These are phyloP conservation scores for Oryza meridionalis DNA, from an alignment of 176 grass and related monocot genomes.

Conservation along the genomic window DNA sequence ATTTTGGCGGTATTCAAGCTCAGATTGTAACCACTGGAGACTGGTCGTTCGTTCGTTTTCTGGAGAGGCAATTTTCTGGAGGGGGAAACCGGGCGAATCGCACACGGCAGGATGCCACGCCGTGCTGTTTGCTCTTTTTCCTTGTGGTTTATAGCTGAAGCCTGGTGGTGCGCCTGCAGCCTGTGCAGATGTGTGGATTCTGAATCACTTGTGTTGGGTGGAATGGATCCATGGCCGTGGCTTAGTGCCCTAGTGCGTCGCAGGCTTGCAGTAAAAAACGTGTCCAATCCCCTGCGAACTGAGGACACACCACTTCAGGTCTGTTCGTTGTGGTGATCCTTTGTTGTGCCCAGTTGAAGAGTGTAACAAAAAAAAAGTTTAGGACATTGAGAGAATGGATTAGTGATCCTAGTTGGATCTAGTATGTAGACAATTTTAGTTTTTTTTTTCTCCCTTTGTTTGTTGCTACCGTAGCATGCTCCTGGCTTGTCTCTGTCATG, in stretches of 20 bases:
- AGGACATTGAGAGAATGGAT: neutral
- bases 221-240: slow-evolving; percentile 25
- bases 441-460: neutral
- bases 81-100: neutral
- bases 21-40: neutral
- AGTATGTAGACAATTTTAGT: neutral
- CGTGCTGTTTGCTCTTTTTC: slow-evolving; percentile 22
- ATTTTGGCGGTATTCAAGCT: neutral
- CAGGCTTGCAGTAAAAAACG: slow-evolving; percentile 39
- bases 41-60: neutral
- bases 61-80: slow-evolving; percentile 1
- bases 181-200: neutral
- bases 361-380: neutral
- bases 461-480: neutral
- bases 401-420: neutral
- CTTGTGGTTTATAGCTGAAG: neutral
- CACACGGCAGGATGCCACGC: slow-evolving; percentile 4
- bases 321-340: neutral
- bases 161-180: slow-evolving; percentile 32
- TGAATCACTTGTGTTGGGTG: slow-evolving; percentile 1
- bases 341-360: neutral
- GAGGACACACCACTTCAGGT: neutral
- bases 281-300: neutral
- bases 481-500: neutral
- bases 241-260: slow-evolving; percentile 18